phyloP scores from a whole-genome alignment of 495 filamentous ascomycete species.

The Penicillium manginii region DNA sequence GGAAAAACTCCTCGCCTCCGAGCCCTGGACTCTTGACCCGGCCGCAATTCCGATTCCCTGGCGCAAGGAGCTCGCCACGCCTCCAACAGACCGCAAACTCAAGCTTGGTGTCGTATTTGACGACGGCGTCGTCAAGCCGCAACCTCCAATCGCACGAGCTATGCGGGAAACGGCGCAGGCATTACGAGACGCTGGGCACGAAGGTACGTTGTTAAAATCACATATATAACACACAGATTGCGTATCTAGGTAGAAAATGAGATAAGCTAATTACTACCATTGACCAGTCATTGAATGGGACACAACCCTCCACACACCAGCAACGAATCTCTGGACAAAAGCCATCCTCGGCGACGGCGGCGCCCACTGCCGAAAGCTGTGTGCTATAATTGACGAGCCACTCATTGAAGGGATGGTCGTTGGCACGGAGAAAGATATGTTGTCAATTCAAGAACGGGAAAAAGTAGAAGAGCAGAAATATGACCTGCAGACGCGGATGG shows the following conservation, averaged over 20 bases:
- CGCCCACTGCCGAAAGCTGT: slow-evolving; percentile 46
- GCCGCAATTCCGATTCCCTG: slow-evolving; percentile 47
- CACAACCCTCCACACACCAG: slow-evolving; percentile 25
- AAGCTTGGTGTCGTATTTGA: slow-evolving; percentile 54
- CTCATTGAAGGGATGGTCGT: slow-evolving; percentile 50
- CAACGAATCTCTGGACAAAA: slow-evolving; percentile 44
- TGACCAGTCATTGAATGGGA: slow-evolving; percentile 48
- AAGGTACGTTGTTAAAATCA: slow-evolving; percentile 40
- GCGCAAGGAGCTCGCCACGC: slow-evolving; percentile 33
- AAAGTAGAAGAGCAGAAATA: slow-evolving; percentile 37
- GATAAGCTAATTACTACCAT: slow-evolving; percentile 3
- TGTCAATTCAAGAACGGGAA: slow-evolving; percentile 33
- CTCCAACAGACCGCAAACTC: slow-evolving; percentile 33
- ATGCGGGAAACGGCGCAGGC: slow-evolving; percentile 41
- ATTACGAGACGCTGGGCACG: slow-evolving; percentile 44
- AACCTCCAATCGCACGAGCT: slow-evolving; percentile 53
- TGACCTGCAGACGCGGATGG: slow-evolving; percentile 28
- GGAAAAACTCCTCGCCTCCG: slow-evolving; percentile 34
- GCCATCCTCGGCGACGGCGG: slow-evolving; percentile 63
- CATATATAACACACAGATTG: too few species aligned
- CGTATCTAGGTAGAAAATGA: too few species aligned
- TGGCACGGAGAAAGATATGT: slow-evolving; percentile 29
- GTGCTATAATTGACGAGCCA: slow-evolving; percentile 59
- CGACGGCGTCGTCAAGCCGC: slow-evolving; percentile 55
- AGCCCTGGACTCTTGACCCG: slow-evolving; percentile 48